These are phyloP conservation scores for Themeda triandra DNA, from an alignment of 176 grass and related monocot genomes.

Conservation along the genomic window DNA sequence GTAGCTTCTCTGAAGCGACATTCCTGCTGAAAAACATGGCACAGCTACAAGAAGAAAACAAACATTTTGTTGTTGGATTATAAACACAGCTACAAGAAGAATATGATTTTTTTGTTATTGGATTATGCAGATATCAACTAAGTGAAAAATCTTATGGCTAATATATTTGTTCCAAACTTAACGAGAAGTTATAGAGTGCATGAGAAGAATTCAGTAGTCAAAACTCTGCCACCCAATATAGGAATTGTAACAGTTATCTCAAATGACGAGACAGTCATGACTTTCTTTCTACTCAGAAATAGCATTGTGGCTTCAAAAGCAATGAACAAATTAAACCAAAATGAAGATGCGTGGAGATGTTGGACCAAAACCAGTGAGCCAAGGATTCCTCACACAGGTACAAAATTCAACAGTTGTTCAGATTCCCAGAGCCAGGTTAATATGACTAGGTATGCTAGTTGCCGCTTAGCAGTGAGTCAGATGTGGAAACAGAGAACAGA, in stretches of 20 bases:
- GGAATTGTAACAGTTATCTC: neutral
- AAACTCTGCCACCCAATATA: neutral
- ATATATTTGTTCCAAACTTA: neutral
- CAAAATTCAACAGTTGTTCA: too few relatives aligned
- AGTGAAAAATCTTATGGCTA: neutral
- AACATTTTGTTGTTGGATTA: neutral
- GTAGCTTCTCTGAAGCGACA: conserved; percentile 71
- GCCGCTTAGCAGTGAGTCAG: too few relatives aligned
- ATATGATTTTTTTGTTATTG: neutral
- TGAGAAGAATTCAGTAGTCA: neutral
- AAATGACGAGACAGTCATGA: neutral
- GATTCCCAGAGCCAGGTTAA: too few relatives aligned
- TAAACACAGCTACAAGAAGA: conserved; percentile 45
- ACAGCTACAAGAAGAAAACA: conserved; percentile 44
- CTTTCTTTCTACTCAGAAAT: neutral
- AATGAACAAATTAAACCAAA: neutral
- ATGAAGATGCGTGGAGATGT: neutral
- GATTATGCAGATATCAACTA: neutral
- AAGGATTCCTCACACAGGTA: neutral
- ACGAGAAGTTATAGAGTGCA: neutral
- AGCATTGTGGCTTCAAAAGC: neutral
- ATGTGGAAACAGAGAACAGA: too few relatives aligned
- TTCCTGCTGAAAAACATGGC: conserved; percentile 76
- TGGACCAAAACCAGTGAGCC: neutral
- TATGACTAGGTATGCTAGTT: too few relatives aligned